Conservation (phyloP, 2,329 filamentous ascomycete genomes). For the Colletotrichum brevisporum region DNA sequence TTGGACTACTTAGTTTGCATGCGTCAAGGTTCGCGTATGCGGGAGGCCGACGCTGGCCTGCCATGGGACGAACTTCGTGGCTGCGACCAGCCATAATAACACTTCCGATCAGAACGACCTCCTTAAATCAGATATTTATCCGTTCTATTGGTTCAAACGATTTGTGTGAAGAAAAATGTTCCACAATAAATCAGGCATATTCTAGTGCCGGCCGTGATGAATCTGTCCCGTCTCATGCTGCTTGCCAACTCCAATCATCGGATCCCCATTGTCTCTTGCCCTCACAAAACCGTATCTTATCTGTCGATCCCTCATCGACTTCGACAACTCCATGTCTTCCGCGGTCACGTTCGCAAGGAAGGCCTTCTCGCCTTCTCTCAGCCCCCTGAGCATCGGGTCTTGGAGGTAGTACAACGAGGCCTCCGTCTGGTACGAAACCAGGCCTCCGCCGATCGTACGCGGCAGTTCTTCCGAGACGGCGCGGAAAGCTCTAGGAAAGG, state of each 20-base stretch:
- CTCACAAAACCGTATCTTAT: slow-evolving; percentile 16
- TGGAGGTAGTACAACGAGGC: background rate
- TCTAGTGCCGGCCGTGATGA: no score
- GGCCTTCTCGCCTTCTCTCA: background rate
- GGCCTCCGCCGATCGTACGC: background rate
- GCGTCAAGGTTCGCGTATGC: no score
- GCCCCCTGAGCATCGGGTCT: background rate
- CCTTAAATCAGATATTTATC: no score
- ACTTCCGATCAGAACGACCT: no score
- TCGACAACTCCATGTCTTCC: background rate
- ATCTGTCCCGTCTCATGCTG: no score
- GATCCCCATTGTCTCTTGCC: background rate
- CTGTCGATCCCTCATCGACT: background rate
- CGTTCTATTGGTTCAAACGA: no score
- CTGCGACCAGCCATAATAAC: no score
- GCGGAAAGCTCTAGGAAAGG: background rate
- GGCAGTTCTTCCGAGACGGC: background rate
- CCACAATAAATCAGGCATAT: no score
- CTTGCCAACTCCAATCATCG: background rate
- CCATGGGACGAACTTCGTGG: no score
- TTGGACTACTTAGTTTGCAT: no score
- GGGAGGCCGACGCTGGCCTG: no score
- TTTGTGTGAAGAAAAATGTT: no score
- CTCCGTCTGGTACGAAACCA: background rate
- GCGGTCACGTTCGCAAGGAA: background rate